These are phyloP conservation scores for Clarireedia paspali DNA, from an alignment of 2,329 filamentous ascomycete species.

Conservation along the genomic window DNA sequence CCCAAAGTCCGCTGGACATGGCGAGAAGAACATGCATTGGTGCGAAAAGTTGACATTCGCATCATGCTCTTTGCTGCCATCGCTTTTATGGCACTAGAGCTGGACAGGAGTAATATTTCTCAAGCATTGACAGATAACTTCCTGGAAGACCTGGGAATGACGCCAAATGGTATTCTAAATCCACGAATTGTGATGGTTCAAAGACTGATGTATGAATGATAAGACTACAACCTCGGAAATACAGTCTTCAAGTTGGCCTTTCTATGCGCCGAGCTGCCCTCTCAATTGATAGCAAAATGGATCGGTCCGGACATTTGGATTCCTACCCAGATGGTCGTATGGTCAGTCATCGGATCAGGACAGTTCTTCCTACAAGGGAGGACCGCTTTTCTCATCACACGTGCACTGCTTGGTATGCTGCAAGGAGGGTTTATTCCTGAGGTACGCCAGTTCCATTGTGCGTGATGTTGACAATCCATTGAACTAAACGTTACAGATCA, in stretches of 20 bases:
- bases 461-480: background rate
- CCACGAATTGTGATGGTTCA: too few relatives aligned
- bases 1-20: slow-evolving; percentile 32
- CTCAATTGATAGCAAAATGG: slow-evolving; percentile 40
- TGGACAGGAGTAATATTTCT: slow-evolving; percentile 51
- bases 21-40: slow-evolving; percentile 28
- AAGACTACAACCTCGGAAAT: slow-evolving; percentile 41
- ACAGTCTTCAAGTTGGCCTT: slow-evolving; percentile 31
- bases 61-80: slow-evolving; percentile 34
- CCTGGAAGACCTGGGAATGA: slow-evolving; percentile 44
- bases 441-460: slow-evolving; percentile 35
- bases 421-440: slow-evolving; percentile 28
- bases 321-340: slow-evolving; percentile 46
- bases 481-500: slow-evolving; percentile 34
- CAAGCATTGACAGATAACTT: slow-evolving; percentile 56
- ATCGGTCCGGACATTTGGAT: slow-evolving; percentile 44
- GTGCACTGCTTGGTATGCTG: slow-evolving; percentile 21
- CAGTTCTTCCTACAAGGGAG: slow-evolving; percentile 29
- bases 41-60: slow-evolving; percentile 26
- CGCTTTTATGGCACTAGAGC: slow-evolving; percentile 54
- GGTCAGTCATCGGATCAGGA: slow-evolving; percentile 47
- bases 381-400: slow-evolving; percentile 28
- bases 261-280: slow-evolving; percentile 45
- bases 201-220: slow-evolving; percentile 1
- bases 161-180: slow-evolving; percentile 32